Evolutionary conservation across 2,329 filamentous ascomycete species (phyloP).

Genomic region (Karstenula rhodostoma): DNA sequence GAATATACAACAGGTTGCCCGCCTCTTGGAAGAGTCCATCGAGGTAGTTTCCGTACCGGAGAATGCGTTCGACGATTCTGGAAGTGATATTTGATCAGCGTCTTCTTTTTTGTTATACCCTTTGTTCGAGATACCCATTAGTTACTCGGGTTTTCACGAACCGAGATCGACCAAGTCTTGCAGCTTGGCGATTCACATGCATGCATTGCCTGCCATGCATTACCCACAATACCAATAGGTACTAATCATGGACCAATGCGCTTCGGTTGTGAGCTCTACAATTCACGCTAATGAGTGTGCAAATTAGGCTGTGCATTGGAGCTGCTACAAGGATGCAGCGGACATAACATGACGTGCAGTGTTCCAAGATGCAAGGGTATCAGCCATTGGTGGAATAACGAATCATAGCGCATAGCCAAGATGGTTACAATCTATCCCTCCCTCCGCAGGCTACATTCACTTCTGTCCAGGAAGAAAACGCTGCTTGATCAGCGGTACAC

Average conservation of each 20-base stretch:
- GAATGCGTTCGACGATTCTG: conserved; percentile 36
- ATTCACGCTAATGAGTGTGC: too few species aligned
- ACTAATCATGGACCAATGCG: too few species aligned
- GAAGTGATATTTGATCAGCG: conserved; percentile 20
- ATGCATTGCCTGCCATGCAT: too few species aligned
- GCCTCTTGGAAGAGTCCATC: conserved; percentile 28
- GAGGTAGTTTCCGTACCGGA: conserved; percentile 33
- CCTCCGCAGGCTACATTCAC: neutral
- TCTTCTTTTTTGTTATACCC: neutral
- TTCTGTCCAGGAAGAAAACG: neutral
- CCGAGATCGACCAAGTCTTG: neutral
- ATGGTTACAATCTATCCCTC: neutral
- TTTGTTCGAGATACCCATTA: neutral
- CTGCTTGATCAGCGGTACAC: neutral
- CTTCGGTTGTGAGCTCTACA: too few species aligned
- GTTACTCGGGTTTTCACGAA: neutral
- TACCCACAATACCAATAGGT: too few species aligned
- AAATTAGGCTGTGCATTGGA: too few species aligned
- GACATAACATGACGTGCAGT: neutral
- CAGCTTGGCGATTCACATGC: neutral
- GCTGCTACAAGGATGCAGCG: neutral
- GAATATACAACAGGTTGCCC: conserved; percentile 26
- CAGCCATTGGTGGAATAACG: neutral
- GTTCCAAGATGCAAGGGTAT: neutral
- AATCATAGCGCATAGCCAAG: neutral